Conservation (phyloP, 2,329 filamentous ascomycete genomes). For the Colletotrichum sp. region DNA sequence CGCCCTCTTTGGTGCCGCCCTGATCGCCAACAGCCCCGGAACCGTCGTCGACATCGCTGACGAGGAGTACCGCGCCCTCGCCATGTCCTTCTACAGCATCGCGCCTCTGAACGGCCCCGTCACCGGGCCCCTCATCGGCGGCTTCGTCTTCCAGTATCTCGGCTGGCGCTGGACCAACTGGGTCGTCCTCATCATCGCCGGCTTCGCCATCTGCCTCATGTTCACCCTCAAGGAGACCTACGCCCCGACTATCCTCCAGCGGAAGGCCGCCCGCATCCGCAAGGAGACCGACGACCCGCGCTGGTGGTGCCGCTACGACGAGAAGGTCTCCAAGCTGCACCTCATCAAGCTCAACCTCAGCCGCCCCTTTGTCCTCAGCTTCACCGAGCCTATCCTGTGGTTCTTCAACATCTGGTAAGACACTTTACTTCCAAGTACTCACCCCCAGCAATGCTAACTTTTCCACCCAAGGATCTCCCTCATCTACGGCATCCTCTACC, state of each 20-base stretch:
- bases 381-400: conserved; percentile 82
- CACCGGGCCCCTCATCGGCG: conserved; percentile 71
- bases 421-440: conserved; percentile 14
- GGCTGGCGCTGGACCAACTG: conserved; percentile 92
- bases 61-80: conserved; percentile 80
- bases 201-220: conserved; percentile 64
- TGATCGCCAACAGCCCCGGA: conserved; percentile 84
- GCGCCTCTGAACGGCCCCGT: conserved; percentile 81
- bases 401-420: conserved; percentile 70
- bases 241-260: conserved; percentile 71
- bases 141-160: conserved; percentile 77
- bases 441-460: no score
- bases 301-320: conserved; percentile 84
- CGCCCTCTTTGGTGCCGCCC: conserved; percentile 73
- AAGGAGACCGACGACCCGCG: conserved; percentile 73
- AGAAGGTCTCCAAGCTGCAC: conserved; percentile 66
- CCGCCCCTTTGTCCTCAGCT: conserved; percentile 77
- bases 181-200: conserved; percentile 77
- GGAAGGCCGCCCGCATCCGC: conserved; percentile 66
- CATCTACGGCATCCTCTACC: conserved; percentile 85
- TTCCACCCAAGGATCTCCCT: conserved; percentile 67
- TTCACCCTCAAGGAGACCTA: conserved; percentile 76
- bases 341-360: conserved; percentile 78
- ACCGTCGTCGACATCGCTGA: conserved; percentile 83
- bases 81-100: conserved; percentile 82